A percentile compares a stretch with the other conserved stretches of the same genome.
phyloP scores from a whole-genome alignment of 2,329 filamentous ascomycete species.

The Claviceps purpurea region DNA sequence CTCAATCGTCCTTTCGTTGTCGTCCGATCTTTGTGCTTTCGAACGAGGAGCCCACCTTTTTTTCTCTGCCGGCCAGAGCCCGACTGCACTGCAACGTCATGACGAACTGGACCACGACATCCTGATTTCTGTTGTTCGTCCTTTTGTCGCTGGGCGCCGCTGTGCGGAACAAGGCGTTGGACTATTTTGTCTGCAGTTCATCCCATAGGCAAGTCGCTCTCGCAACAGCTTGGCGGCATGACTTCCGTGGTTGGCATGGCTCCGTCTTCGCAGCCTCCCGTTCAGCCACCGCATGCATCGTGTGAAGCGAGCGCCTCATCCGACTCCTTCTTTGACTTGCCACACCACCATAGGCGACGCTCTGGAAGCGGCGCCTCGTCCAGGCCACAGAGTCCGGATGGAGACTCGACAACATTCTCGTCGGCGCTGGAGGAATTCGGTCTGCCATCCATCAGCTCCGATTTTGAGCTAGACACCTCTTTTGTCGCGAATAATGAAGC shows the following conservation, averaged over 20 bases:
- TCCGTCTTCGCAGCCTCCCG: neutral
- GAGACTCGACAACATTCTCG: neutral
- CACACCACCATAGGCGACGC: neutral
- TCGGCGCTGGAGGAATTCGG: constrained; percentile 30
- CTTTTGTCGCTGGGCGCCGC: neutral
- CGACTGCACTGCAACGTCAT: constrained; percentile 1
- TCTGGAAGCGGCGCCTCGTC: neutral
- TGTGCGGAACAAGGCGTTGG: neutral
- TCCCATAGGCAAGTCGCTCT: neutral
- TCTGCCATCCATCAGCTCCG: constrained; percentile 38
- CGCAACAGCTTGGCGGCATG: constrained; percentile 1
- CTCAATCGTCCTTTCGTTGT: neutral
- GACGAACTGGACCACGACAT: neutral
- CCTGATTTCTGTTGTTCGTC: neutral
- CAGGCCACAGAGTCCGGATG: neutral
- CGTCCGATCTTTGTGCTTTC: neutral
- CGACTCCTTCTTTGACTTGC: neutral
- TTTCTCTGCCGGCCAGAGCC: constrained; percentile 7
- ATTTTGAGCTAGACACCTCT: constrained; percentile 33
- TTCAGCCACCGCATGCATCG: constrained; percentile 5
- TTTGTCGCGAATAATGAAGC: constrained; percentile 21
- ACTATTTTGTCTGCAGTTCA: neutral
- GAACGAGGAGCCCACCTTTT: neutral
- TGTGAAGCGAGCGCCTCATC: constrained; percentile 1
- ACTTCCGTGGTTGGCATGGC: constrained; percentile 4